Evolutionary conservation across 371 early-diverging fungal genomes (phyloP).

Genomic region (Mucor sp.): DNA sequence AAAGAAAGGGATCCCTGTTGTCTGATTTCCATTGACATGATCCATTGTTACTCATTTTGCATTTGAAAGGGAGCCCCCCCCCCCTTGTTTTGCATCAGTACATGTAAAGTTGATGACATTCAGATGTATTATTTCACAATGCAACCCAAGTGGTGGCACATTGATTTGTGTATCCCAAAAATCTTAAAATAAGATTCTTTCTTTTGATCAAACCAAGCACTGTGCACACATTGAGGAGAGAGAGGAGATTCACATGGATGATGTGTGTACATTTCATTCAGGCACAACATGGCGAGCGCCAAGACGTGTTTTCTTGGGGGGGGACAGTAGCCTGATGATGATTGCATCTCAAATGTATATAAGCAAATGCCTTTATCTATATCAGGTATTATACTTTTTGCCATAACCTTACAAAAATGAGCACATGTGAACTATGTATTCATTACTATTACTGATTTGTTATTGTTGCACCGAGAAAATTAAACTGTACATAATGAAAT

Average conservation of each 20-base stretch:
- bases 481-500: background rate
- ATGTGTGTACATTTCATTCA: too few species aligned
- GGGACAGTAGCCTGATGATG: background rate
- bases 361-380: background rate
- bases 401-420: background rate
- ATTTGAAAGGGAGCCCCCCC: background rate
- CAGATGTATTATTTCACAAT: conserved; percentile 7
- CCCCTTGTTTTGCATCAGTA: background rate
- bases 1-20: too few species aligned
- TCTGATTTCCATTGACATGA: background rate
- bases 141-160: conserved; percentile 14
- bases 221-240: too few species aligned
- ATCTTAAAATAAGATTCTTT: background rate
- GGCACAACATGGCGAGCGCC: background rate
- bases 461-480: conserved; percentile 2
- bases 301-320: too few species aligned
- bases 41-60: background rate
- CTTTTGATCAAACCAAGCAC: background rate
- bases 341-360: background rate
- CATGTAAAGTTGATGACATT: conserved; percentile 7
- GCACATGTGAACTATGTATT: background rate
- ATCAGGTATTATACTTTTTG: background rate
- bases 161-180: conserved; percentile 18
- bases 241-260: too few species aligned
- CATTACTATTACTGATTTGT: background rate